These are phyloP conservation scores for Lunularia cruciata DNA, from an alignment of 225 moss, liverwort and hornwort genomes.

Conservation along the genomic window DNA sequence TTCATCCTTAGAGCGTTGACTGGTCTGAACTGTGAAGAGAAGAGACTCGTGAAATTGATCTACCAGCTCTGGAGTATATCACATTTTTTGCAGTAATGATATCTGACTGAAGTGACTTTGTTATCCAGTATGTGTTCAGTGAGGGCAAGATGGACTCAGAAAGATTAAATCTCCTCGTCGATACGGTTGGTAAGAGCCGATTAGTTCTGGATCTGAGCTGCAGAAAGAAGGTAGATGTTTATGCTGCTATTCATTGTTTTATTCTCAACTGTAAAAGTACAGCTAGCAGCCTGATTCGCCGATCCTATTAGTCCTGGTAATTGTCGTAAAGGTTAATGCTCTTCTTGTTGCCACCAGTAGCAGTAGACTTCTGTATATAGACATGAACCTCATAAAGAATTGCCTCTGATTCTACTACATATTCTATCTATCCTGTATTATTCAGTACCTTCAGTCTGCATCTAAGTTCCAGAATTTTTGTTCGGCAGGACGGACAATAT, in stretches of 20 bases:
- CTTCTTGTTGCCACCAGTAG: too few species aligned
- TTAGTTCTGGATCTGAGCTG: slow-evolving; percentile 95
- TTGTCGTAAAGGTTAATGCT: too few species aligned
- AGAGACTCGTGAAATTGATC: neutral
- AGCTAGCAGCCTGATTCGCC: too few species aligned
- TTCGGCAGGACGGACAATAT: slow-evolving; percentile 70
- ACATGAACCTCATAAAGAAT: too few species aligned
- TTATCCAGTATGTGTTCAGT: slow-evolving; percentile 85
- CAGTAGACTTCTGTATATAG: too few species aligned
- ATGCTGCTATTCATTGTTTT: too few species aligned
- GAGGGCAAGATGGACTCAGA: slow-evolving; percentile 80
- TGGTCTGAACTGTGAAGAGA: neutral
- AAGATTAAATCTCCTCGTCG: slow-evolving; percentile 64
- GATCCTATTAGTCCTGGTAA: too few species aligned
- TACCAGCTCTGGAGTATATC: too few species aligned
- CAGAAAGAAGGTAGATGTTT: slow-evolving; percentile 79
- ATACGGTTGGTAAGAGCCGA: slow-evolving; percentile 60
- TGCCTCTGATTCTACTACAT: too few species aligned
- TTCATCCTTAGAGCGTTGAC: neutral
- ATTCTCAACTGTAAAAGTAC: too few species aligned
- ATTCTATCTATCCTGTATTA: too few species aligned
- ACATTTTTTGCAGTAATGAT: neutral
- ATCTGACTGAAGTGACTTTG: neutral
- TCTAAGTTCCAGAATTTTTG: neutral
- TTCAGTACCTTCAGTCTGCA: too few species aligned